Conservation (phyloP, 192 early-diverging fungal species). For the Coemansia sp. region DNA sequence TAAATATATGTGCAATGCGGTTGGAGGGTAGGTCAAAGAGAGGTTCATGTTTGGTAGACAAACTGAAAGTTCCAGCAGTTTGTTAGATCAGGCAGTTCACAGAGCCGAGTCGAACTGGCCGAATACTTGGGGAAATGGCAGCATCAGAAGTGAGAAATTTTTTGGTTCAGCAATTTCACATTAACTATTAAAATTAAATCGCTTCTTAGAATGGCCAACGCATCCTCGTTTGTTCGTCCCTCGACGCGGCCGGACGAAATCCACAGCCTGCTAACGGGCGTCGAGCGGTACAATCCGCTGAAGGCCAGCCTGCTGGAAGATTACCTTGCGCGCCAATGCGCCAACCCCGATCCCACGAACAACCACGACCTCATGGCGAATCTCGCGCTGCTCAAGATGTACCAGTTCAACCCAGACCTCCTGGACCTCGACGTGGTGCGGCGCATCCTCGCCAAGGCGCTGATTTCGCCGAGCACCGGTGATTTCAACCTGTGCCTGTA, state of each 20-base stretch:
- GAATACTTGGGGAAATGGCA: no score
- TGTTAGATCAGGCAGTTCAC: neutral
- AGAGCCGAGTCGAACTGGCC: neutral
- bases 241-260: slow-evolving; percentile 67
- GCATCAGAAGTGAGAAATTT: no score
- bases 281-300: slow-evolving; percentile 89
- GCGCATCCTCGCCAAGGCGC: slow-evolving; percentile 77
- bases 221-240: slow-evolving; percentile 38
- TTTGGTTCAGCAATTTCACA: neutral
- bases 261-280: slow-evolving; percentile 69
- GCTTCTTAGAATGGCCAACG: slow-evolving; percentile 7
- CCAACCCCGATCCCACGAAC: slow-evolving; percentile 57
- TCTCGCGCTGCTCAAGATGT: slow-evolving; percentile 88
- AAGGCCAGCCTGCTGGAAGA: slow-evolving; percentile 81
- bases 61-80: neutral
- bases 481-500: slow-evolving; percentile 92
- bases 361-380: slow-evolving; percentile 87
- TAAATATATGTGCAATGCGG: no score
- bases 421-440: slow-evolving; percentile 67
- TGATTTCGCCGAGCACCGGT: slow-evolving; percentile 78
- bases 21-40: neutral
- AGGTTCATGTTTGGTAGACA: neutral
- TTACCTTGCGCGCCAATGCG: slow-evolving; percentile 77
- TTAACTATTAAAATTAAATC: neutral
- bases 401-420: slow-evolving; percentile 88